Evolutionary conservation across 2,329 filamentous ascomycete genomes (phyloP), one percentile per base, ranked within the genome.

Genomic region (Colletotrichum sp.): DNA sequence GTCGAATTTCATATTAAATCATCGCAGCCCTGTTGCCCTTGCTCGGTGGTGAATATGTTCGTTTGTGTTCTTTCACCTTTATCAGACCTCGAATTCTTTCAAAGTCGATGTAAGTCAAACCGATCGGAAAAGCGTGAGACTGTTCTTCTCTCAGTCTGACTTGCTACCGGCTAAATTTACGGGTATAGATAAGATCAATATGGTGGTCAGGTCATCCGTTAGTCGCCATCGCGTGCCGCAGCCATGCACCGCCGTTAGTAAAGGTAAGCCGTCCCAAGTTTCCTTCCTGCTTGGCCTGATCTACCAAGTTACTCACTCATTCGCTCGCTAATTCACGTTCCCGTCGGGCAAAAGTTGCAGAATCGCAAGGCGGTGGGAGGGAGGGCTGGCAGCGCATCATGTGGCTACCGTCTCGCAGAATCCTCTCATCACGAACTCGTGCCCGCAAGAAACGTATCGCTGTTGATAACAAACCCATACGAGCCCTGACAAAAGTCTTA

Each of bases 381-480:
- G n/a, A 21, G 57, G 8, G n/a, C 34, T 12, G 62, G 34, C 55
- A 16, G 32, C 16, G 52, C 30, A 16, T 59, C 10, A 69, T 69
- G 24, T 69, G 52, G 15, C 15, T 16, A 18, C 12, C 44, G 10
- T 16, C 21, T 4, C 28, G 32, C 39, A 49, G 21, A 34, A 7
- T 8, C 52, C 26, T 24, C 36, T n/a, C 34, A 13, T 68, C 24
- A 73, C 34, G 55, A 69, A n/a, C 24, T 66, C n/a, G 30, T 76
- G 39, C 66, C 75, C 16, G 75, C 67, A 55, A 67, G 30, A 15
- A 77, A 75, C 4, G 60, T 34, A 32, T 65, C 68, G 63, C 66
- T 75, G 26, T 64, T 57, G 16, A 65, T 59, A 63, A 77, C 72
- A 8, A 77, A 77, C 7, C 75, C 75, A 21, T 76, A 76, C 34